phyloP scores from a whole-genome alignment of 495 filamentous ascomycete species.

The Sabuloglossum arenarium region DNA sequence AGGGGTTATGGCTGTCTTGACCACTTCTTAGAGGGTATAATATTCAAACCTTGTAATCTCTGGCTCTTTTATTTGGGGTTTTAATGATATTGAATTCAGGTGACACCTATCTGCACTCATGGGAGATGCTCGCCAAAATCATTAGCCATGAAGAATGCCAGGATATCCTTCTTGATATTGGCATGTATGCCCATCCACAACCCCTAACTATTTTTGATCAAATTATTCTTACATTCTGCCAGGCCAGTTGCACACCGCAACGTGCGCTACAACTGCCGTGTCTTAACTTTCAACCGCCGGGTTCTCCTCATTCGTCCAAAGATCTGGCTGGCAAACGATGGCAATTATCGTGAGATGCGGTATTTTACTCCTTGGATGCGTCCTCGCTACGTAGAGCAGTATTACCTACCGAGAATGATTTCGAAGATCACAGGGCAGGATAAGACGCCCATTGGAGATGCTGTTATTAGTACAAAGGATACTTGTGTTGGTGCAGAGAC shows the following conservation, averaged over 20 bases:
- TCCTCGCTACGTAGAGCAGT: slow-evolving; percentile 42
- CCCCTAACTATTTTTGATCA: too few species aligned
- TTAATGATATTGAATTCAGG: too few species aligned
- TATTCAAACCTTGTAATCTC: too few species aligned
- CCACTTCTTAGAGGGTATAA: slow-evolving; percentile 50
- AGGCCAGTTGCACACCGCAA: slow-evolving; percentile 34
- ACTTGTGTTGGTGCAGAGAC: slow-evolving; percentile 54
- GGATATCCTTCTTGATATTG: slow-evolving; percentile 39
- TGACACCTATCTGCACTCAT: slow-evolving; percentile 43
- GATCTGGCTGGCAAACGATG: slow-evolving; percentile 64
- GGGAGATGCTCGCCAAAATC: slow-evolving; percentile 49
- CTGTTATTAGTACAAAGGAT: slow-evolving; percentile 49
- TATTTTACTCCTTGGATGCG: slow-evolving; percentile 51
- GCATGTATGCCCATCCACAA: too few species aligned
- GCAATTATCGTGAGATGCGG: slow-evolving; percentile 45
- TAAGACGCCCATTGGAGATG: slow-evolving; percentile 56
- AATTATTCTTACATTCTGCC: too few species aligned
- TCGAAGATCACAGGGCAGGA: slow-evolving; percentile 35
- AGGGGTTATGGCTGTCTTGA: slow-evolving; percentile 34
- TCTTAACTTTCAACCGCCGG: slow-evolving; percentile 43
- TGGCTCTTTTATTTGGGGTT: too few species aligned
- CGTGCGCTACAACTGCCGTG: slow-evolving; percentile 51
- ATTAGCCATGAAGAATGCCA: slow-evolving; percentile 41
- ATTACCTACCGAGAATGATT: slow-evolving; percentile 46
- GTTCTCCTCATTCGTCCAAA: slow-evolving; percentile 68